phyloP scores from a whole-genome alignment of 1,284 basidiomycete genomes.

The Phylloporus gajari region DNA sequence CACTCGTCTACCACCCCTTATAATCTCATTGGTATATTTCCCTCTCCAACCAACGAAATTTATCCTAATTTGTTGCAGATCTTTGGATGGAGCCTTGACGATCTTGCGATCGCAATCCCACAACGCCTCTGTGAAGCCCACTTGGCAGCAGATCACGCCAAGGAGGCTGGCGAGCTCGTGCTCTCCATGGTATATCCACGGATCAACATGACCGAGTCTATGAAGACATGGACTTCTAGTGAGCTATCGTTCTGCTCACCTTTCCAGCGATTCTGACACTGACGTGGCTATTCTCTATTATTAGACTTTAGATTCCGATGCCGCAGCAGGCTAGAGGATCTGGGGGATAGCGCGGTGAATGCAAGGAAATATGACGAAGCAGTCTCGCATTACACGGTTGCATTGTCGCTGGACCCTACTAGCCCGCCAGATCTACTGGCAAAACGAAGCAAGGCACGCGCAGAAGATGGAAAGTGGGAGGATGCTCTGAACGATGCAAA shows the following conservation, averaged over 20 bases:
- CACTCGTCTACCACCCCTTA: not conserved
- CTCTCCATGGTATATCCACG: not conserved
- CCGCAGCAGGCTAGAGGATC: not conserved
- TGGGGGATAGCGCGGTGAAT: not conserved
- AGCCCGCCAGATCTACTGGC: not conserved
- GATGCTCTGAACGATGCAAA: too few relatives aligned
- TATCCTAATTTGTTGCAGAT: not conserved
- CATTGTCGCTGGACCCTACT: not conserved
- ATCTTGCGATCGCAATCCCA: not conserved
- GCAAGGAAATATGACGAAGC: not conserved
- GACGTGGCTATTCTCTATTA: too few relatives aligned
- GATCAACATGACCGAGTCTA: not conserved
- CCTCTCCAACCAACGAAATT: not conserved
- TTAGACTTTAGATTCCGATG: not conserved
- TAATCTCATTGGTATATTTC: not conserved
- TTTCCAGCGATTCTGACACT: not conserved
- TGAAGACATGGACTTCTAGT: not conserved
- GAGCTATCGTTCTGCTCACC: not conserved
- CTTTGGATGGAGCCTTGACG: not conserved
- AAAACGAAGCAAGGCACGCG: not conserved
- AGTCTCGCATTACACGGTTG: not conserved
- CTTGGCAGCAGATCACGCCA: not conserved
- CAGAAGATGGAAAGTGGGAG: not conserved
- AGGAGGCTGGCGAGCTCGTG: not conserved
- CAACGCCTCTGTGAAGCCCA: not conserved